Evolutionary conservation across 2,329 filamentous ascomycete species (phyloP).

Genomic region (Diaporthe sp.): DNA sequence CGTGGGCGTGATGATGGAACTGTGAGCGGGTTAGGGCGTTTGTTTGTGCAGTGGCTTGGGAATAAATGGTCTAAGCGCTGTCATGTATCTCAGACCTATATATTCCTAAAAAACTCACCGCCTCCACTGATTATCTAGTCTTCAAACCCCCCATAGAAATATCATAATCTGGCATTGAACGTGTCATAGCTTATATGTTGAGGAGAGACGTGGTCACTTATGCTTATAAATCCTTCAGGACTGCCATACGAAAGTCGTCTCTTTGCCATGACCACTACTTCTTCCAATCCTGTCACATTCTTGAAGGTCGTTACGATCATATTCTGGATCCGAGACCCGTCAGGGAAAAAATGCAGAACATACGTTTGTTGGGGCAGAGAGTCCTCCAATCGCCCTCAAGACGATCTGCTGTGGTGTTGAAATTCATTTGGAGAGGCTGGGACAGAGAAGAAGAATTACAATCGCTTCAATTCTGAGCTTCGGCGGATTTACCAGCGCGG

Average conservation of each 20-base stretch:
- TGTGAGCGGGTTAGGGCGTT: slow-evolving; percentile 42
- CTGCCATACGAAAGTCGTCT: neutral
- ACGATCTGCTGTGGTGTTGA: neutral
- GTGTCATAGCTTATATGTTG: neutral
- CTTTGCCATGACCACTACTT: neutral
- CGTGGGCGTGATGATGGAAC: slow-evolving; percentile 69
- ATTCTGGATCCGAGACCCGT: neutral
- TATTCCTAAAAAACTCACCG: neutral
- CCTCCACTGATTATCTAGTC: neutral
- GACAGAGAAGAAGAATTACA: neutral
- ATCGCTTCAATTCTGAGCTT: neutral
- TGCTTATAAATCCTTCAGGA: neutral
- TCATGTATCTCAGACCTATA: neutral
- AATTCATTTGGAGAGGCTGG: neutral
- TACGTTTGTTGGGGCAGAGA: neutral
- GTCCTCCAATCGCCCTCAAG: neutral
- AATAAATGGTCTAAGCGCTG: neutral
- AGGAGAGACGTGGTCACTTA: neutral
- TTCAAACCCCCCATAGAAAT: neutral
- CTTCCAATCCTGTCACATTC: neutral
- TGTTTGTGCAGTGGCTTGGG: neutral
- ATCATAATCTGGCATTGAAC: neutral
- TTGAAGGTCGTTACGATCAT: neutral
- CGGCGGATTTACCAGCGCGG: neutral
- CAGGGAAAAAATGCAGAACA: neutral